phyloP scores from a whole-genome alignment of 2,329 filamentous ascomycete genomes.

The Penicillium sp. region DNA sequence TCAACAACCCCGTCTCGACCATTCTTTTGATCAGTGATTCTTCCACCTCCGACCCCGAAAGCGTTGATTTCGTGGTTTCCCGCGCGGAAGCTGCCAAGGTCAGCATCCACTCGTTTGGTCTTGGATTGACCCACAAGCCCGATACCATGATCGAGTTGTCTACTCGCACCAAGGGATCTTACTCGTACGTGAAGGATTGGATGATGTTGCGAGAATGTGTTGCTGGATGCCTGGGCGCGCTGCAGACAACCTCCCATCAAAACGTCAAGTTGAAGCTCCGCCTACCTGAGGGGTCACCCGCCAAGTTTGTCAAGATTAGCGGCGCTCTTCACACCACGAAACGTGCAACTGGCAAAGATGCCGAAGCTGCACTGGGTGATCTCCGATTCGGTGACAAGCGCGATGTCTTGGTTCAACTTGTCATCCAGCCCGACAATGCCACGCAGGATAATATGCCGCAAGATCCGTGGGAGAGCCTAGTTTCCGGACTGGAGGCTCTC shows the following conservation, averaged over 20 bases:
- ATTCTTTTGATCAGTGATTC: slow-evolving; percentile 98
- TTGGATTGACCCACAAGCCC: slow-evolving; percentile 95
- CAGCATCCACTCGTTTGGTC: slow-evolving; percentile 91
- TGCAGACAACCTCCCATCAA: slow-evolving; percentile 95
- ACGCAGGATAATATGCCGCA: slow-evolving; percentile 81
- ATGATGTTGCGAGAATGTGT: slow-evolving; percentile 99
- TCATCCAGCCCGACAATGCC: slow-evolving; percentile 81
- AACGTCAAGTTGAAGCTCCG: slow-evolving; percentile 95
- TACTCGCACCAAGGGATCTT: slow-evolving; percentile 90
- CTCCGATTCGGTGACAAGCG: slow-evolving; percentile 92
- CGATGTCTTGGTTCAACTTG: slow-evolving; percentile 90
- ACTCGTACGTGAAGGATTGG: slow-evolving; percentile 99
- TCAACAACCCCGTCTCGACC: slow-evolving; percentile 89
- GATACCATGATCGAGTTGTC: slow-evolving; percentile 99
- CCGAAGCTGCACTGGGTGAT: slow-evolving; percentile 88
- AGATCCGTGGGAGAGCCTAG: slow-evolving; percentile 95
- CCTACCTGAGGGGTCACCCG: slow-evolving; percentile 90
- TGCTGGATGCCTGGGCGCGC: slow-evolving; percentile 83
- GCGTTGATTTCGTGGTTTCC: slow-evolving; percentile 96
- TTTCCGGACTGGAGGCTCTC: slow-evolving; percentile 89
- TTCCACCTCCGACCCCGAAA: slow-evolving; percentile 88
- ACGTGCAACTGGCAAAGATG: slow-evolving; percentile 88
- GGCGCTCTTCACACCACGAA: slow-evolving; percentile 95
- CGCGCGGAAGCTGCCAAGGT: slow-evolving; percentile 97
- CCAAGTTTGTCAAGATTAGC: slow-evolving; percentile 98